Percentiles rank a stretch among this genome's conserved stretches.
These are phyloP conservation scores for Brassica napus DNA, from an alignment of 345 rosid genomes.

Conservation along the genomic window Da-Ae NC_063449.1:41161501-41162000, in stretches of 20 bases:
- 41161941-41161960: constrained; percentile 19
- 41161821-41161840: constrained; percentile 56
- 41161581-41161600: constrained; percentile 39
- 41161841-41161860: constrained; percentile 68
- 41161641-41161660: constrained; percentile 62
- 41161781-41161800: constrained; percentile 57
- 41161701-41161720: constrained; percentile 64
- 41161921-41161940: neutral
- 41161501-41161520: neutral
- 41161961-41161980: neutral
- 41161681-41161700: constrained; percentile 65
- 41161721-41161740: constrained; percentile 56
- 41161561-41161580: constrained; percentile 20
- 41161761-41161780: constrained; percentile 42
- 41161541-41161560: neutral
- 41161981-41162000: neutral
- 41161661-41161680: constrained; percentile 60
- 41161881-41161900: neutral
- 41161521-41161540: neutral
- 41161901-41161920: neutral
- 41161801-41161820: constrained; percentile 47
- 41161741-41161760: constrained; percentile 44
- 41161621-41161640: constrained; percentile 53
- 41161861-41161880: constrained; percentile 49
- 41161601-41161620: constrained; percentile 70